Evolutionary conservation across 2,329 filamentous ascomycete species (phyloP), one percentile per base, ranked within the genome.

Genomic region (Cytospora piceae): DNA sequence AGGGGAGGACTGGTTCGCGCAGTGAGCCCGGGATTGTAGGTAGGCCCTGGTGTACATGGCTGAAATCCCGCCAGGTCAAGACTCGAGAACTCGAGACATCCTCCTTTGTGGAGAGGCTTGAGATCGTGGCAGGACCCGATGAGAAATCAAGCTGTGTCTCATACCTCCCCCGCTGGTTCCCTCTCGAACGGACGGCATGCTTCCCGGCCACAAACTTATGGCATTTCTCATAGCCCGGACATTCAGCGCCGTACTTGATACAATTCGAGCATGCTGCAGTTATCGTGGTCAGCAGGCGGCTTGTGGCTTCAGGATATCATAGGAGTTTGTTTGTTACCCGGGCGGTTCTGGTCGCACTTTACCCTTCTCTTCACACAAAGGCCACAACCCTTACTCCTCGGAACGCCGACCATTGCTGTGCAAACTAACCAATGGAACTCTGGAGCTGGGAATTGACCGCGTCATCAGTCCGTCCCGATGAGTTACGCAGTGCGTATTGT

Each of bases 301-400:
- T 1, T 22, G 15, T 29, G 11, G n/a, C 31, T 8, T 49, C 22
- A 15, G 6, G 39, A 6, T 1, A 15, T n/a, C n/a, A 29, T 17
- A 15, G 27, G 14, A 42, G 24, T 24, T 57, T 29, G 27, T 29
- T 29, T 29, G 27, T 15, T 59, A 61, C 71, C 73, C 14, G 81
- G 81, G 14, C 74, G 76, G 27, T 68, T 72, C 71, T 82, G 76
- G 70, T 84, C 81, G 67, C 82, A 83, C 74, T 81, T 78, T 65
- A 80, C 75, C 57, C 76, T 76, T 63, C 79, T 74, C 71, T 75
- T 77, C 65, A 77, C 74, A 71, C 79, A 80, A 49, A 79, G 72
- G 62, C 74, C 73, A 69, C 79, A 81, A 68, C 72, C 72, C n/a
- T 71, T 76, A 68, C 74, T 79, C 52, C 76, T 74, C 59, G 76